These are phyloP conservation scores for Pichia sp. DNA, from an alignment of 1,139 yeast genomes.

Conservation along the genomic window DNA sequence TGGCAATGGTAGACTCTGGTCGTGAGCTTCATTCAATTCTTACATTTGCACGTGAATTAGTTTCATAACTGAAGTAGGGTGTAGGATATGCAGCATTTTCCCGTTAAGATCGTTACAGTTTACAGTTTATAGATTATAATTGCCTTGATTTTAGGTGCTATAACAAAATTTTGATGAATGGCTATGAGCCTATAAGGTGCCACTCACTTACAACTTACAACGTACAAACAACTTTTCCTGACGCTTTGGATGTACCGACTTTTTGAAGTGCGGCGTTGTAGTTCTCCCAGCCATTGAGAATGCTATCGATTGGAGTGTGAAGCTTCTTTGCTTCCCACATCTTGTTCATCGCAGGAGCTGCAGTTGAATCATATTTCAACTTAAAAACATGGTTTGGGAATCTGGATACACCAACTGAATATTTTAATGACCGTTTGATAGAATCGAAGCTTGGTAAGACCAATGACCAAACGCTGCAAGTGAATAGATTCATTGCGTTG, in stretches of 20 bases:
- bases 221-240: constrained; percentile 55
- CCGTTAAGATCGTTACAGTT: too few species aligned
- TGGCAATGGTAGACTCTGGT: too few species aligned
- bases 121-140: too few species aligned
- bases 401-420: constrained; percentile 1
- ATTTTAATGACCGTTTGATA: constrained; percentile 1
- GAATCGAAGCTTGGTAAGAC: constrained; percentile 6
- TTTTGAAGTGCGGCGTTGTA: constrained; percentile 43
- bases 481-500: constrained; percentile 15
- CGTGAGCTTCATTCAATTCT: too few species aligned
- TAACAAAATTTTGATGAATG: too few species aligned
- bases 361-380: constrained; percentile 8
- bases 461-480: constrained; percentile 1
- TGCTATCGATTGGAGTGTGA: constrained; percentile 48
- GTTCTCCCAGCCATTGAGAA: constrained; percentile 38
- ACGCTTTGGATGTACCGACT: constrained; percentile 41
- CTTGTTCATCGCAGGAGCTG: constrained; percentile 19
- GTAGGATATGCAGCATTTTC: too few species aligned
- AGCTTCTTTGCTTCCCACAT: constrained; percentile 38
- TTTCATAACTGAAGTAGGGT: too few species aligned
- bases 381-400: constrained; percentile 3
- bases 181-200: too few species aligned
- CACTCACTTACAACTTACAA: too few species aligned
- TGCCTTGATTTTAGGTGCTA: too few species aligned
- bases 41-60: too few species aligned